Conservation (phyloP, 352 stramenopile species). For the Globisporangium canariense region DNA sequence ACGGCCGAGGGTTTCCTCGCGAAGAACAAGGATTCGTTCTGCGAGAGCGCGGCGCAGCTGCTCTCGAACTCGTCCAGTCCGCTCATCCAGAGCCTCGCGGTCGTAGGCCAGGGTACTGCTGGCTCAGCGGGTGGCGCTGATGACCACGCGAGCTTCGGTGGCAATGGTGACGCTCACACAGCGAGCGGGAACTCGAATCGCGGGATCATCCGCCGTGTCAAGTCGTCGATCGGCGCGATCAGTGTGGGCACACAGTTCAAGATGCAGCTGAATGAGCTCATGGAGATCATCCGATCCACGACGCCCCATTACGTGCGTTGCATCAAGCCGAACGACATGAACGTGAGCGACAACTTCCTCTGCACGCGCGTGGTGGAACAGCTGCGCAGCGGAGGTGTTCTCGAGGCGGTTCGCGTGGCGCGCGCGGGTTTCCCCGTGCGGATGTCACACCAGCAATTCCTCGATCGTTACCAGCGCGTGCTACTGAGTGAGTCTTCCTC, state of each 20-base stretch:
- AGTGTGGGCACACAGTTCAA: conserved; percentile 92
- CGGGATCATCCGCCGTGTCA: conserved; percentile 28
- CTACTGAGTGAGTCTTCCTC: conserved; percentile 23
- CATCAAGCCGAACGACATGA: conserved; percentile 97
- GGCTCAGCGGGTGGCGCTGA: not conserved
- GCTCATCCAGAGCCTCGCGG: conserved; percentile 60
- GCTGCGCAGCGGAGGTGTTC: conserved; percentile 78
- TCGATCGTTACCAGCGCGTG: conserved; percentile 60
- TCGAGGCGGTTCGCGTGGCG: conserved; percentile 86
- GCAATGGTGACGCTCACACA: not conserved
- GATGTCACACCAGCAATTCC: conserved; percentile 75
- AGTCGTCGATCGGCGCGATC: conserved; percentile 60
- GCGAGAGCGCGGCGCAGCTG: conserved; percentile 57
- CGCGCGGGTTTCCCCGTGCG: conserved; percentile 83
- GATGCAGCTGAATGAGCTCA: conserved; percentile 92
- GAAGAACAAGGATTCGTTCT: conserved; percentile 92
- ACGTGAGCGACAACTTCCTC: conserved; percentile 72
- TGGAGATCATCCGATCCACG: conserved; percentile 92
- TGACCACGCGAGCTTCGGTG: not conserved
- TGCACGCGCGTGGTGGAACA: conserved; percentile 76
- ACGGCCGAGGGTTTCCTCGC: conserved; percentile 73
- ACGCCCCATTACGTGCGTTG: conserved; percentile 98
- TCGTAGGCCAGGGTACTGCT: conserved; percentile 5
- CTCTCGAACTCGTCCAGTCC: conserved; percentile 51
- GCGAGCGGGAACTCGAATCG: conserved; percentile 10